phyloP scores from a whole-genome alignment of 176 grass and related monocot genomes.

The Juncus inflexus region DNA sequence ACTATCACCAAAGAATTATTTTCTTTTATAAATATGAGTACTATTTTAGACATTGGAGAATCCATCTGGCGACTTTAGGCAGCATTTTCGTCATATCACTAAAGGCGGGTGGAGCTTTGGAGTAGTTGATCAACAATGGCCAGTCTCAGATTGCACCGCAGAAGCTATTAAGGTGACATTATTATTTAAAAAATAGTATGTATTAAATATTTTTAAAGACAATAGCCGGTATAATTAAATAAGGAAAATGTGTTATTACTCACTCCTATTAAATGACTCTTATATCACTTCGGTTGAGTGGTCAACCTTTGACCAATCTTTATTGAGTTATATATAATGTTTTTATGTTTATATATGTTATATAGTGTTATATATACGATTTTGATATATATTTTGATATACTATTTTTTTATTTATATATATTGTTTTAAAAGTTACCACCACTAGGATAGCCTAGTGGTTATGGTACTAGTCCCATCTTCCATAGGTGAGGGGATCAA shows the following conservation, averaged over 20 bases:
- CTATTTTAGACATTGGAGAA: constrained; percentile 13
- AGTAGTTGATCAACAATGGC: constrained; percentile 59
- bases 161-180: constrained; percentile 61
- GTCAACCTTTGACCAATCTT: too few species aligned
- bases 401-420: too few species aligned
- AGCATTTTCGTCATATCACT: constrained; percentile 42
- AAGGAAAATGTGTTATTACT: neutral
- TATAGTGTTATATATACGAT: neutral
- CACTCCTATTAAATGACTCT: neutral
- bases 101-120: constrained; percentile 26
- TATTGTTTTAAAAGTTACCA: too few species aligned
- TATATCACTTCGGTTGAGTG: too few species aligned
- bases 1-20: too few species aligned
- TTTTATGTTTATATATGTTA: constrained; percentile 2
- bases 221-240: too few species aligned
- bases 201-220: too few species aligned
- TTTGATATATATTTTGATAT: neutral
- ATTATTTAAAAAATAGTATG: neutral
- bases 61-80: constrained; percentile 40
- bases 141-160: constrained; percentile 82
- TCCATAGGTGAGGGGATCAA: too few species aligned
- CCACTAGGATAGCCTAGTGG: too few species aligned
- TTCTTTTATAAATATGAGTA: constrained; percentile 51
- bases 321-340: neutral
- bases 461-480: too few species aligned